phyloP scores from a whole-genome alignment of 2,329 filamentous ascomycete species.

The Aspergillus amoenus region DNA sequence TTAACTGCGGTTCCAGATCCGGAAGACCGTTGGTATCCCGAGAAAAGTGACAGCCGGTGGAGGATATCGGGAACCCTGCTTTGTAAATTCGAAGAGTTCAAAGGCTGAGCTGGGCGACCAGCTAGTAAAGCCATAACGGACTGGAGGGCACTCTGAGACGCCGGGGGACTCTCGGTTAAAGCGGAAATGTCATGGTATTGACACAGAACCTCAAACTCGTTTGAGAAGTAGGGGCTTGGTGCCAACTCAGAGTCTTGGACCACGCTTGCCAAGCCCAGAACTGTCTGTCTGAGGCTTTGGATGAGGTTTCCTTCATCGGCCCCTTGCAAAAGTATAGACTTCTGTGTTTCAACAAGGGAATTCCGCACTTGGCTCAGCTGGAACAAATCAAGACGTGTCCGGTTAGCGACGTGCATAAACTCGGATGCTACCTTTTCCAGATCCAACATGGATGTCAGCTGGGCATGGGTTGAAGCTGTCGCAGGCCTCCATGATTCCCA shows the following conservation, averaged over 20 bases:
- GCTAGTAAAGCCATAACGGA: conserved; percentile 39
- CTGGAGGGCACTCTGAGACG: conserved; percentile 21
- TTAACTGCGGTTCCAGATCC: conserved; percentile 47
- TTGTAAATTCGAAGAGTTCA: conserved; percentile 33
- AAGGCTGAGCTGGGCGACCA: conserved; percentile 35
- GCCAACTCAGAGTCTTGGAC: conserved; percentile 30
- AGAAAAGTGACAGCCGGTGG: conserved; percentile 37
- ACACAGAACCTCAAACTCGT: conserved; percentile 49
- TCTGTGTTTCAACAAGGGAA: conserved; percentile 41
- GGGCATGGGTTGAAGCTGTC: conserved; percentile 42
- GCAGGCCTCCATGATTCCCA: conserved; percentile 72
- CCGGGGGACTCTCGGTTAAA: conserved; percentile 13
- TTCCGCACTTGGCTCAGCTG: conserved; percentile 37
- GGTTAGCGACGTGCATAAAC: conserved; percentile 38
- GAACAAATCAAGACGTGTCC: conserved; percentile 35
- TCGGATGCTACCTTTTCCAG: conserved; percentile 36
- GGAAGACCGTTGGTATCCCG: conserved; percentile 30
- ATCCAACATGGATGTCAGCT: conserved; percentile 36
- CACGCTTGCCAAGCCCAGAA: conserved; percentile 34
- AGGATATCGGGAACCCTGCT: conserved; percentile 36
- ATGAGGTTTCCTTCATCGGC: conserved; percentile 38
- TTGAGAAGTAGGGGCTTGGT: conserved; percentile 43
- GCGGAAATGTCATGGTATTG: conserved; percentile 44
- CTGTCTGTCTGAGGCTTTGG: conserved; percentile 38
- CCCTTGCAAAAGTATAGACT: conserved; percentile 35